Conservation (phyloP, 495 filamentous ascomycete genomes). For the Podospora sp. region DNA sequence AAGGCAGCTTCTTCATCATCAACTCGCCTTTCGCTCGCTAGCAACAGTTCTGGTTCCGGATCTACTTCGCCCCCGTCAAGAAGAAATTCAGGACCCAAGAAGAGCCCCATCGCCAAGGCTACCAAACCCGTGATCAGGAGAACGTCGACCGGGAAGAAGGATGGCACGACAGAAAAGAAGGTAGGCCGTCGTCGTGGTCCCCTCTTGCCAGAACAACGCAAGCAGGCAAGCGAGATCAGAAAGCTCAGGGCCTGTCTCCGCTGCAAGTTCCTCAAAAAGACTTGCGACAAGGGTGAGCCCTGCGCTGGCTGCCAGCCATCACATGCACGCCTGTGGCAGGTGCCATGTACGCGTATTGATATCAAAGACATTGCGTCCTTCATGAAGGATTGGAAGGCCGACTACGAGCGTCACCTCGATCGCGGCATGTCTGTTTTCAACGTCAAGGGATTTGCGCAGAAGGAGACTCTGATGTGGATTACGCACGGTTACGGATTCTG, state of each 20-base stretch:
- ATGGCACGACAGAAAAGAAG: slow-evolving; percentile 75
- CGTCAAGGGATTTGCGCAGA: slow-evolving; percentile 85
- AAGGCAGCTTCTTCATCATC: slow-evolving; percentile 63
- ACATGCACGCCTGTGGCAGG: slow-evolving; percentile 90
- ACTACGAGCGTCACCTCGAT: slow-evolving; percentile 85
- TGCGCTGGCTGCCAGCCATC: slow-evolving; percentile 91
- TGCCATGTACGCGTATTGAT: slow-evolving; percentile 92
- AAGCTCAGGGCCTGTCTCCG: slow-evolving; percentile 88
- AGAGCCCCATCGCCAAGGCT: slow-evolving; percentile 77
- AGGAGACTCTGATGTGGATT: slow-evolving; percentile 77
- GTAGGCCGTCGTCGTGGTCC: slow-evolving; percentile 85
- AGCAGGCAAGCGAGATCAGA: slow-evolving; percentile 91
- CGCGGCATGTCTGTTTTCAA: slow-evolving; percentile 87
- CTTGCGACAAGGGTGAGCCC: slow-evolving; percentile 92
- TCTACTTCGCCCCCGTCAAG: slow-evolving; percentile 64
- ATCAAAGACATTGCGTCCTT: slow-evolving; percentile 97
- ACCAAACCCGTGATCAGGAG: slow-evolving; percentile 79
- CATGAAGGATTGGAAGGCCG: slow-evolving; percentile 97
- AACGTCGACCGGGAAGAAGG: slow-evolving; percentile 74
- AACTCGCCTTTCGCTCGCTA: slow-evolving; percentile 55
- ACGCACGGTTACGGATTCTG: slow-evolving; percentile 89
- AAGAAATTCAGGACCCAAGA: slow-evolving; percentile 65
- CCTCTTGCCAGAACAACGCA: slow-evolving; percentile 87
- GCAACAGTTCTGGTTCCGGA: slow-evolving; percentile 61
- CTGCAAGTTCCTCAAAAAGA: slow-evolving; percentile 99